A percentile compares a stretch with the other conserved stretches of the same genome.
These are phyloP conservation scores for Phytopythium mirpurense DNA, from an alignment of 352 stramenopile genomes.

Conservation along the genomic window DNA sequence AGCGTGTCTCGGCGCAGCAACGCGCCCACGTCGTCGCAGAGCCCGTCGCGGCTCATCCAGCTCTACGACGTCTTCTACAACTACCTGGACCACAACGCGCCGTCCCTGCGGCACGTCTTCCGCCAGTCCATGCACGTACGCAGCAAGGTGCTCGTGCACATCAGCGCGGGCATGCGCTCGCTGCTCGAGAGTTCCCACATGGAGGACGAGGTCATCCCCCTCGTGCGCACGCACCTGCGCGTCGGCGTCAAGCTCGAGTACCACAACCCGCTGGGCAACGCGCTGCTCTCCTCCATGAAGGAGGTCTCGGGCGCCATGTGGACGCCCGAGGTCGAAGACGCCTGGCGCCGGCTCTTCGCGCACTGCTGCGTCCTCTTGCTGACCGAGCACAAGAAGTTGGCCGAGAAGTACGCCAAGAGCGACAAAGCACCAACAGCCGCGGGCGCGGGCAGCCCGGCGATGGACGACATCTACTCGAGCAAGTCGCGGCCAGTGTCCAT, in stretches of 20 bases:
- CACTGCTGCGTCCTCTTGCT: slow-evolving; percentile 37
- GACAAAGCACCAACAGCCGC: slow-evolving; percentile 10
- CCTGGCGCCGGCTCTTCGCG: slow-evolving; percentile 33
- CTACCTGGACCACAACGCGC: slow-evolving; percentile 39
- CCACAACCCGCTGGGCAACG: slow-evolving; percentile 87
- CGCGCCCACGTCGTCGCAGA: slow-evolving; percentile 9
- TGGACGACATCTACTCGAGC: slow-evolving; percentile 11
- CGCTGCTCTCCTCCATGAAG: slow-evolving; percentile 78
- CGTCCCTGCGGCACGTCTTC: slow-evolving; percentile 39
- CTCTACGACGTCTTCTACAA: slow-evolving; percentile 47
- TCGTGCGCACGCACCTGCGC: slow-evolving; percentile 72
- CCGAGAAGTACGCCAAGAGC: not conserved
- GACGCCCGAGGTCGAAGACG: slow-evolving; percentile 32
- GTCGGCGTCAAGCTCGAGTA: slow-evolving; percentile 81
- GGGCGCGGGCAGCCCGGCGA: slow-evolving; percentile 1
- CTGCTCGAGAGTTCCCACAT: slow-evolving; percentile 45
- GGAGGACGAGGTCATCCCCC: slow-evolving; percentile 53
- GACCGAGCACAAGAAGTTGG: slow-evolving; percentile 13
- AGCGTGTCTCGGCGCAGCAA: slow-evolving; percentile 1
- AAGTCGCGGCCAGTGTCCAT: slow-evolving; percentile 10
- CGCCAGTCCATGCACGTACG: slow-evolving; percentile 45
- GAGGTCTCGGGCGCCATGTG: slow-evolving; percentile 30
- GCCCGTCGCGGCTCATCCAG: slow-evolving; percentile 16
- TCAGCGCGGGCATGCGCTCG: slow-evolving; percentile 52
- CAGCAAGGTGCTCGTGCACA: slow-evolving; percentile 88